Evolutionary conservation across 1,284 basidiomycete species (phyloP).

Genomic region (Ceratobasidium sp.): DNA sequence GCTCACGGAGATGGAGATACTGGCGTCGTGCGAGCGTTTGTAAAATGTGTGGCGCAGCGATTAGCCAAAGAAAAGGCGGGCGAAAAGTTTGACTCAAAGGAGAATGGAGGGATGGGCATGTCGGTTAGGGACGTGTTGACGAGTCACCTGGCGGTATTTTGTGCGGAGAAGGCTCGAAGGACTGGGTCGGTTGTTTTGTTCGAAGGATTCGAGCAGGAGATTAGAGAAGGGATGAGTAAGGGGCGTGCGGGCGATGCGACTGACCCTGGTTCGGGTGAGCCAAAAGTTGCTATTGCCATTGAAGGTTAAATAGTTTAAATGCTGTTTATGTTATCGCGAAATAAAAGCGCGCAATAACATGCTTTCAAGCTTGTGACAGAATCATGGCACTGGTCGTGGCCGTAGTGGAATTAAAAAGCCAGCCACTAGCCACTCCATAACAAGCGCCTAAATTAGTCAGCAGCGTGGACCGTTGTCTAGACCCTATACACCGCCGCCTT

Average conservation of each 20-base stretch:
- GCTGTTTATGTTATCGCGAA: not conserved
- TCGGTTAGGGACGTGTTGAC: conserved; percentile 72
- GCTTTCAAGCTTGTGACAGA: not conserved
- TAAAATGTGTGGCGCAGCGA: conserved; percentile 67
- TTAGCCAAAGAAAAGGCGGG: conserved; percentile 31
- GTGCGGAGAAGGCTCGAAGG: conserved; percentile 75
- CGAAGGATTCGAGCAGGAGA: conserved; percentile 49
- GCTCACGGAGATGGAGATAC: conserved; percentile 79
- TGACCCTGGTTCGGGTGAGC: not conserved
- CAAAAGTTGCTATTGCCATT: conserved; percentile 12
- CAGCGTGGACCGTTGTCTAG: conserved; percentile 25
- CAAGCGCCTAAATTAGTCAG: conserved; percentile 1
- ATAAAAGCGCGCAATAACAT: not conserved
- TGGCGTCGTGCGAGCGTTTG: conserved; percentile 73
- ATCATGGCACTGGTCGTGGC: not conserved
- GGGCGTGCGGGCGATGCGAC: not conserved
- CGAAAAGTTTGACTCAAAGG: conserved; percentile 54
- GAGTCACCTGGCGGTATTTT: conserved; percentile 83
- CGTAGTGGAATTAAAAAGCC: not conserved
- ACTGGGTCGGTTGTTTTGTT: conserved; percentile 69
- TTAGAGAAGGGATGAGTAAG: conserved; percentile 46
- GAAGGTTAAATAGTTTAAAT: not conserved
- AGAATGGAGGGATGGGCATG: conserved; percentile 62
- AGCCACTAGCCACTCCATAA: not conserved
- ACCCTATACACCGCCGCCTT: conserved; percentile 36